phyloP scores from a whole-genome alignment of 176 grass and related monocot genomes.

The Bothriochloa decipiens region DNA sequence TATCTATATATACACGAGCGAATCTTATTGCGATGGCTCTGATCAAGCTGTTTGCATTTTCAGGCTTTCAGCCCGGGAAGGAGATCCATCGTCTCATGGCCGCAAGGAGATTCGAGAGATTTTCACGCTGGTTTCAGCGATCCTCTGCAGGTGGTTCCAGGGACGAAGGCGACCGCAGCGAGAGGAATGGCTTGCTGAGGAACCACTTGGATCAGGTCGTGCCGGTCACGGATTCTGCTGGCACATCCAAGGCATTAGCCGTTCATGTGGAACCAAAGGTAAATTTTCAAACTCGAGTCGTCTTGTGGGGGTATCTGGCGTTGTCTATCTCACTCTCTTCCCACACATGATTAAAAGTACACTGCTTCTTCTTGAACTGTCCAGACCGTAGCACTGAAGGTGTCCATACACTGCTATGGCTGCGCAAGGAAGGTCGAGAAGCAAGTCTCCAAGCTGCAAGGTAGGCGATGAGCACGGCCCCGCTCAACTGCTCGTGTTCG shows the following conservation, averaged over 20 bases:
- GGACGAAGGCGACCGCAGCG: constrained; percentile 46
- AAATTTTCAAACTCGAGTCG: background rate
- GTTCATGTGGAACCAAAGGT: constrained; percentile 65
- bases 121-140: constrained; percentile 55
- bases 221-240: constrained; percentile 45
- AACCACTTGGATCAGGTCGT: constrained; percentile 73
- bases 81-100: background rate
- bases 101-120: constrained; percentile 44
- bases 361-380: constrained; percentile 7
- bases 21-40: background rate
- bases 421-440: constrained; percentile 91
- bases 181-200: constrained; percentile 66
- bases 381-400: constrained; percentile 80
- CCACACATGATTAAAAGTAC: background rate
- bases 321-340: background rate
- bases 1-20: background rate
- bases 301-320: background rate
- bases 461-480: constrained; percentile 27
- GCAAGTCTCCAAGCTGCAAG: constrained; percentile 90
- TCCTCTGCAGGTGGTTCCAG: constrained; percentile 10
- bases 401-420: constrained; percentile 90
- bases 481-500: too few relatives aligned
- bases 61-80: background rate
- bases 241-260: constrained; percentile 37
- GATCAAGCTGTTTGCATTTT: background rate